Evolutionary conservation across 2,329 filamentous ascomycete species (phyloP).

Genomic region (Apiospora marii): DNA sequence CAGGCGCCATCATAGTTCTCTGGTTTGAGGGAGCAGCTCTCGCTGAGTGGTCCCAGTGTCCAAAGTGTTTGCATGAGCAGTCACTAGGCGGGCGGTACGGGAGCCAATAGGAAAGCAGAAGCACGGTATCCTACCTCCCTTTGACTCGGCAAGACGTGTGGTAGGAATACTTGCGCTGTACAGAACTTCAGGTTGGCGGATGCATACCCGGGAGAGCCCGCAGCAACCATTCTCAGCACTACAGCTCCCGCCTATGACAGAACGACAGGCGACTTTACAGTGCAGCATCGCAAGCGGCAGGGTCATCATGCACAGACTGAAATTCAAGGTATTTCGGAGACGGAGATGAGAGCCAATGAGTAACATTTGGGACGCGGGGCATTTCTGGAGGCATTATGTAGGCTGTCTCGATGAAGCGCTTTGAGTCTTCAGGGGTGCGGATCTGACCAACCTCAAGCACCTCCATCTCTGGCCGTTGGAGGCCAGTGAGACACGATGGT

Average conservation of each 20-base stretch:
- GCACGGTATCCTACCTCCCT: background rate
- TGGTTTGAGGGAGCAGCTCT: background rate
- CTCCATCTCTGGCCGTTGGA: background rate
- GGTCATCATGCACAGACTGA: background rate
- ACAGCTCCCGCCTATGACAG: background rate
- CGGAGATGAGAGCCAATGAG: background rate
- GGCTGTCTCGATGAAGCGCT: background rate
- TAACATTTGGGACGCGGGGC: background rate
- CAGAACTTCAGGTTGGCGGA: conserved; percentile 3
- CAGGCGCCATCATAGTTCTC: background rate
- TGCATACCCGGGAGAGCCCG: conserved; percentile 5
- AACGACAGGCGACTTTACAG: background rate
- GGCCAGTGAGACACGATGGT: background rate
- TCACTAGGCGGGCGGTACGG: conserved; percentile 23
- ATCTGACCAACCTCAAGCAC: conserved; percentile 9
- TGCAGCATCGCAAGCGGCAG: background rate
- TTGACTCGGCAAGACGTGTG: background rate
- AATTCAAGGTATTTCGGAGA: background rate
- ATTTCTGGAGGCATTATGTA: conserved; percentile 1
- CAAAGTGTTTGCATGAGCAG: conserved; percentile 14
- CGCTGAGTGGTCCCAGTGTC: conserved; percentile 21
- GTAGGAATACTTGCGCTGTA: background rate
- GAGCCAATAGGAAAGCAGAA: conserved; percentile 20
- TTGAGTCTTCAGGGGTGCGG: conserved; percentile 13
- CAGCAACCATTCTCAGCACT: background rate